Base-by-base conservation (phyloP, 2,329 filamentous ascomycete genomes). In the Aspergillus caelatus region DNA sequence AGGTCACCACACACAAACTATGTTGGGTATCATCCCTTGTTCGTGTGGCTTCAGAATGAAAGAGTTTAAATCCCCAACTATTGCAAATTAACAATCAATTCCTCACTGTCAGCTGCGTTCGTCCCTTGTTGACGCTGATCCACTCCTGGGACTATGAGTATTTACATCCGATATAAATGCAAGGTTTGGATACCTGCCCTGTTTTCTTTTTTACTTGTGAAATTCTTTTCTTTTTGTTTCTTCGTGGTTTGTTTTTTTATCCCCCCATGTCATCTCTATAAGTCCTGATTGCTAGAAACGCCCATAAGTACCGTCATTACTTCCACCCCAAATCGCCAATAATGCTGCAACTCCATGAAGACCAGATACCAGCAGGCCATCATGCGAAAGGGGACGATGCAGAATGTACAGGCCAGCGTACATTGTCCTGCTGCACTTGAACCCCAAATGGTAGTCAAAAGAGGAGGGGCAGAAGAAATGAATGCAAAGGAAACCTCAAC, bases 321-420 rank as follows among this genome's bases (percentile, higher is more conserved):
- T 34, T 26, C 41, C 34, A 43, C 32, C 32, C 41, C 19, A 19
- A 41, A 58, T 43, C 30, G 28, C 30, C 46, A 64, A 69, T 63
- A 63, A 30, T 58, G 52, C 64, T 60, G 41, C 59, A 68, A 69
- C 67, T 66, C 67, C 68, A 56, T 52, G 59, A 65, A 64, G 63
- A 62, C 62, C 65, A 65, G 63, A 67, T 65, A 62, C 70, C 70
- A 68, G 68, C 69, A 66, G 65, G 64, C 67, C 65, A 64, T 68
- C 65, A 70, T 70, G 70, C 67, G 67, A 70, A 62, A n/a, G 43
- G 57, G 30, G 56, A 57, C 58, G 59, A 66, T 58, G 39, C 61
- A 61, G 60, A 53, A 60, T 56, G 62, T 57, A 57, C 45, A 62
- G 55, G 21, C 36, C 58, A 65, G 34, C 52, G 43, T 56, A 64